A percentile compares a stretch with the other conserved stretches of the same genome.
phyloP scores from a whole-genome alignment of 164 flowering plant species.

The Saururus chinensis region DNA sequence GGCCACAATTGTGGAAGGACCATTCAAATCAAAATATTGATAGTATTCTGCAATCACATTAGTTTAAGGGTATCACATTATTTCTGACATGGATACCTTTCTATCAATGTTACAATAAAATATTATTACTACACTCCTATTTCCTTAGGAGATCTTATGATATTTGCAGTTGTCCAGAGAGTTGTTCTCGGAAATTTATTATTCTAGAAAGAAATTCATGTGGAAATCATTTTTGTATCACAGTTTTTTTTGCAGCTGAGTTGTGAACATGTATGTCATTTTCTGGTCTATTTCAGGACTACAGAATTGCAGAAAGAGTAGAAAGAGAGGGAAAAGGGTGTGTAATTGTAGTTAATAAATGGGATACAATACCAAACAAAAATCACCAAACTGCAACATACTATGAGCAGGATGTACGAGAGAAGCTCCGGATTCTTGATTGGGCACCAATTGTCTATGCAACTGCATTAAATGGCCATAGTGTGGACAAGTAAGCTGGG shows the following conservation, averaged over 20 bases:
- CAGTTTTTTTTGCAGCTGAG: neutral
- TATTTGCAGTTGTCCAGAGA: too few species aligned
- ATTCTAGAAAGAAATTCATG: neutral
- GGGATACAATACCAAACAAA: slow-evolving; percentile 98
- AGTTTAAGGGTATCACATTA: too few species aligned
- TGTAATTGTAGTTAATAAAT: slow-evolving; percentile 91
- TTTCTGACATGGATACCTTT: too few species aligned
- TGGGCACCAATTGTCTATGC: slow-evolving; percentile 99
- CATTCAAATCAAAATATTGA: neutral
- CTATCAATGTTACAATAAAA: too few species aligned
- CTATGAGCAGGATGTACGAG: slow-evolving; percentile 93
- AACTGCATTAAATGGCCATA: slow-evolving; percentile 72
- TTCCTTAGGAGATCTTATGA: too few species aligned
- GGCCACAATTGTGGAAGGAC: neutral
- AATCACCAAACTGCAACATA: slow-evolving; percentile 66
- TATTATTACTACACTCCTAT: too few species aligned
- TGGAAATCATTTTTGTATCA: neutral
- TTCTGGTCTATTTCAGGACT: slow-evolving; percentile 46
- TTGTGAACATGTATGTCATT: neutral
- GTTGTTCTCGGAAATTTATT: too few species aligned
- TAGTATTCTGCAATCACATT: neutral
- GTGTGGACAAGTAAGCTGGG: slow-evolving; percentile 74
- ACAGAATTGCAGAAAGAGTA: slow-evolving; percentile 85
- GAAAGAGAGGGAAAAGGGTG: slow-evolving; percentile 97
- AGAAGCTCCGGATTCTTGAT: slow-evolving; percentile 70